Evolutionary conservation across 2,329 filamentous ascomycete species (phyloP).

Genomic region (Graphiopsis chlorocephala): DNA sequence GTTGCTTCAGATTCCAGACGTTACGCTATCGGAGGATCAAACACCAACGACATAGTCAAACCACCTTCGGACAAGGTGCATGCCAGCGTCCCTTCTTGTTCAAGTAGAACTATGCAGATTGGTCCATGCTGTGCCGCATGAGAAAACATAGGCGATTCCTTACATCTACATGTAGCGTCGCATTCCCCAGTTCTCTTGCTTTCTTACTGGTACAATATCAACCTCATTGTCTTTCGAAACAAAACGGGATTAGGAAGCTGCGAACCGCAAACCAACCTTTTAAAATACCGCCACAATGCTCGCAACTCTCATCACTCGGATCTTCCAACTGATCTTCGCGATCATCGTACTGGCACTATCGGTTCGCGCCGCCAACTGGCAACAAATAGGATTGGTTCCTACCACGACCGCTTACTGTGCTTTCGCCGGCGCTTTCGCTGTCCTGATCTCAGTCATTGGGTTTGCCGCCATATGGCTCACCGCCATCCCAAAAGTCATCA

Average conservation of each 20-base stretch:
- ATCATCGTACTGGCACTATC: constrained; percentile 30
- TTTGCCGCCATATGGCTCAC: constrained; percentile 24
- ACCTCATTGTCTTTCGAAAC: neutral
- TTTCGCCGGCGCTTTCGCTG: constrained; percentile 27
- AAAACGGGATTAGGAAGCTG: neutral
- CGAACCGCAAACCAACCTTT: neutral
- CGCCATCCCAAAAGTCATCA: constrained; percentile 21
- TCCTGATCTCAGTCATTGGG: constrained; percentile 25
- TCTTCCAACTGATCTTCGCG: constrained; percentile 26
- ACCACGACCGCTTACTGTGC: constrained; percentile 25
- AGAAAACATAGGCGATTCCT: neutral
- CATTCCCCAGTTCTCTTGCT: neutral
- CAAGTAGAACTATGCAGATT: neutral
- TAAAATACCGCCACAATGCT: constrained; percentile 13
- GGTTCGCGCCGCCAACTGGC: constrained; percentile 25
- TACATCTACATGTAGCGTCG: neutral
- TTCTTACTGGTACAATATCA: neutral
- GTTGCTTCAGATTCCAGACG: neutral
- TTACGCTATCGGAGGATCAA: neutral
- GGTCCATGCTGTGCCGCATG: neutral
- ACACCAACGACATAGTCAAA: neutral
- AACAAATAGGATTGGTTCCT: constrained; percentile 21
- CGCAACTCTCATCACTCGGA: constrained; percentile 18
- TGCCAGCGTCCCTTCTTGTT: neutral
- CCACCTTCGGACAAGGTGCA: neutral